Base-by-base conservation (phyloP, 768 basidiomycete genomes). In the Termitomyces sp. region DNA sequence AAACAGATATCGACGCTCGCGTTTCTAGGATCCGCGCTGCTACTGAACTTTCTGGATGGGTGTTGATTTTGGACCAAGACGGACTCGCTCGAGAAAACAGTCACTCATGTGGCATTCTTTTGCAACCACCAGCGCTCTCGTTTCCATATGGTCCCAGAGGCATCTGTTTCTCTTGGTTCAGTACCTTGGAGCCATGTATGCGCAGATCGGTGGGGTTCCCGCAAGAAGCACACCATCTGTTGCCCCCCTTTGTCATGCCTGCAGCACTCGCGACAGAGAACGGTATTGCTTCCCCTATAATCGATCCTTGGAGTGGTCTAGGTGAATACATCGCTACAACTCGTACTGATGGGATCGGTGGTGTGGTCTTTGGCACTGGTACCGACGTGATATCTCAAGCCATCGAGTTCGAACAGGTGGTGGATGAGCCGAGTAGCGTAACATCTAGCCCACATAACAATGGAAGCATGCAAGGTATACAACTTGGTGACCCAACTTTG, bases 161-260 rank as follows among this genome's bases (percentile, higher is more conserved):
- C 37, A 55, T 72, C 27, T 52, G 63, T 9, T 67, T 57, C 37
- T 59, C 62, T 2, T 53, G 67, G 12, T 57, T 47, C 30, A 68
- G 71, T 55, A 62, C 61, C 36, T 68, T 73, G n/a, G 53, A 48
- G 32, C 34, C 52, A n/a, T 76, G 69, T 48, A 57, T 78, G 43
- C 52, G 60, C n/a, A 66, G 73, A 5, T 68, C 71, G 9, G 33
- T 55, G 24, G 64, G 65, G 0, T 57, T 60, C 8, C 65, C 72
- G 22, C 74, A 74, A 32, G 67, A 76, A 26, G 84, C 81, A 3
- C 67, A 72, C 4, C 84, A 81, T 67, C 72, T 90, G 2, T 65
- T 82, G 3, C 89, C 89, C 16, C 88, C 88, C 2, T 84, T 89
- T 59, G 72, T 86, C 6, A 61, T 82, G 32, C 80, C 80, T 10